phyloP scores from a whole-genome alignment of 768 basidiomycete genomes.

The Amanita jacksonii region DNA sequence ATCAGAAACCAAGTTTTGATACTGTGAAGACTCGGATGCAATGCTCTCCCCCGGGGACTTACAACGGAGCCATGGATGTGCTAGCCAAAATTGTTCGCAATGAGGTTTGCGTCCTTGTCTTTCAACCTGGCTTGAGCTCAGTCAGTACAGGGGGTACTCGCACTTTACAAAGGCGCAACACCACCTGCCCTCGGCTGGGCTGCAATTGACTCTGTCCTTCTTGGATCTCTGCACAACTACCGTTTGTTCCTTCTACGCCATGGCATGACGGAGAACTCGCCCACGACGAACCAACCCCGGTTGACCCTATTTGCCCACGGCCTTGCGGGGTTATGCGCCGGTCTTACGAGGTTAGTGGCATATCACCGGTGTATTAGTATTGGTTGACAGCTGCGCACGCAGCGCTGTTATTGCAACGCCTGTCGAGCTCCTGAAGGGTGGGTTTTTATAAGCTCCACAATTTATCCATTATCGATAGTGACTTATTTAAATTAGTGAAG shows the following conservation, averaged over 20 bases:
- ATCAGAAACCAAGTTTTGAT: constrained; percentile 40
- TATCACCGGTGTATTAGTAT: constrained; percentile 6
- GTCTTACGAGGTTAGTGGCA: constrained; percentile 51
- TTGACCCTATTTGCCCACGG: constrained; percentile 59
- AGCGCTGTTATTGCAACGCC: constrained; percentile 69
- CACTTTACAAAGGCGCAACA: constrained; percentile 67
- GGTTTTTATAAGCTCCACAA: constrained; percentile 6
- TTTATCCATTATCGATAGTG: neutral
- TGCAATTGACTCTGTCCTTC: constrained; percentile 58
- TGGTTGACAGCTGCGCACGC: constrained; percentile 8
- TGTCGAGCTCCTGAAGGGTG: constrained; percentile 46
- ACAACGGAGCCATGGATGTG: constrained; percentile 52
- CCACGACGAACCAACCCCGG: constrained; percentile 34
- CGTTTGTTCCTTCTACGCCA: constrained; percentile 46
- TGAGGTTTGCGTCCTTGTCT: constrained; percentile 33
- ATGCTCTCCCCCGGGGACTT: constrained; percentile 55
- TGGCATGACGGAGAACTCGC: constrained; percentile 43
- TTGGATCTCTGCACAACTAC: constrained; percentile 67
- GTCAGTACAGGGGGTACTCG: constrained; percentile 40
- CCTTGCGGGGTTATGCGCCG: constrained; percentile 57
- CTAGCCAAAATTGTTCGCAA: constrained; percentile 46
- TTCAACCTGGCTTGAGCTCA: neutral
- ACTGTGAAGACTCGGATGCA: constrained; percentile 69
- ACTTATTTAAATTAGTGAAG: constrained; percentile 35
- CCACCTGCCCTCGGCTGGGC: constrained; percentile 70